Evolutionary conservation across 495 filamentous ascomycete genomes (phyloP).

Genomic region (Hypoxylon fragiforme): DNA sequence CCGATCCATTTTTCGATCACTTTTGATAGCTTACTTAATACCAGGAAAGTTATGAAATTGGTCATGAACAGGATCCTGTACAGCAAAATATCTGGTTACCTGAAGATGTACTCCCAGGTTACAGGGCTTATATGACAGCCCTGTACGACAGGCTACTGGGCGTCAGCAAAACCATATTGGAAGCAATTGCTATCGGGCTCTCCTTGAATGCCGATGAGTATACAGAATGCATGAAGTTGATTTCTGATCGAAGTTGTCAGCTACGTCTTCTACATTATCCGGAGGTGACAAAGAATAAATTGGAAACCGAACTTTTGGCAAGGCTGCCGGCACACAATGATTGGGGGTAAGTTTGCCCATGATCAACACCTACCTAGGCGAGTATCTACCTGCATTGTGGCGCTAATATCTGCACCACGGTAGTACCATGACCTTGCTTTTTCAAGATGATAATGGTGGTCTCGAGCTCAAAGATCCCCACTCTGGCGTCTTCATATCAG

Average conservation of each 20-base stretch:
- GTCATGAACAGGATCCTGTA: constrained; percentile 56
- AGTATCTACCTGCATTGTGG: not conserved
- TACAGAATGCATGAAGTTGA: constrained; percentile 42
- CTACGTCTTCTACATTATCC: constrained; percentile 68
- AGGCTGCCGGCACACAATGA: constrained; percentile 56
- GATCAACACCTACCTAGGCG: not conserved
- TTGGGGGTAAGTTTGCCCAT: constrained; percentile 38
- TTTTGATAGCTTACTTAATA: not conserved
- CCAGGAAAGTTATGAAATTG: constrained; percentile 68
- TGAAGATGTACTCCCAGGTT: constrained; percentile 58
- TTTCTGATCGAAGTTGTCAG: constrained; percentile 58
- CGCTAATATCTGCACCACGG: constrained; percentile 16
- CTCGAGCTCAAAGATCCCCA: constrained; percentile 58
- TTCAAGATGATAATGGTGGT: constrained; percentile 52
- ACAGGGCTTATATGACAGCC: constrained; percentile 55
- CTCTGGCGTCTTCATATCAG: constrained; percentile 55
- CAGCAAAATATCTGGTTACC: constrained; percentile 70
- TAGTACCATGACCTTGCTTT: constrained; percentile 51
- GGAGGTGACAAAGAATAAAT: constrained; percentile 49
- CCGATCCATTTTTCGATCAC: not conserved
- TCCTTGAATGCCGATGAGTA: constrained; percentile 45
- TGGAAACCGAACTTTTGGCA: constrained; percentile 46
- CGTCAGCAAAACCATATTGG: constrained; percentile 50
- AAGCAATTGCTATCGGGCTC: constrained; percentile 51
- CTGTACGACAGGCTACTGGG: constrained; percentile 58